Evolutionary conservation across 805 yeast species (phyloP), one percentile per base, ranked within the genome.

Genomic region (Metschnikowia cerradonensis): DNA sequence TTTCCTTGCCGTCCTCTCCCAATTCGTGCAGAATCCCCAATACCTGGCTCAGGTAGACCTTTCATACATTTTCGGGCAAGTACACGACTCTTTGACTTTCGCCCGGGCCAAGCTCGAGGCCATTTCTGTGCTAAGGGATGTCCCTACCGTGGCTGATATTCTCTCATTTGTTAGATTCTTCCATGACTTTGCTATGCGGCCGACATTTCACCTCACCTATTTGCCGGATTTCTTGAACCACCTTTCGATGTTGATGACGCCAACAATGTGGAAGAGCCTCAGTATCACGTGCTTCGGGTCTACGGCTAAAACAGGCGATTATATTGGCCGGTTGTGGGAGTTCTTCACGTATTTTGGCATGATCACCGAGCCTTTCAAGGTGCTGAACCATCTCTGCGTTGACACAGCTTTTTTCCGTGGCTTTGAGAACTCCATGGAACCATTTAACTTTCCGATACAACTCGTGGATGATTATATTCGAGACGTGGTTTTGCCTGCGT

Each of bases 281-380:
- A 32, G 49, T 10, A 30, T 38, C 41, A 37, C 45, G 31, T 51
- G 54, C 51, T 56, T 56, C 45, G 60, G 60, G 14, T 42, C 49
- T 14, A 36, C 13, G 41, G 43, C 26, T 10, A 48, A 45, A 17
- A 45, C 50, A 31, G 39, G n/a, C 7, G 50, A 46, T 22, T 53
- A 56, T 39, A 33, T 52, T 17, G 39, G 31, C 34, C 56, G 47
- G 47, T 37, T 56, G 20, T 56, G 60, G 60, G 52, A 45, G n/a
- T 41, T 56, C 14, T 57, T 53, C 2, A 33, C 45, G 45, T 50
- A 47, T 17, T 45, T 50, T 4, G 50, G 36, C 30, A 30, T 36
- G 20, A 44, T 38, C 42, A 48, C 53, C 10, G 48, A 26, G 20
- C 52, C 49, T 33, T 32, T 56, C 13, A 41, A 15, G 37, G 40